Evolutionary conservation across 176 grass and related monocot genomes (phyloP).

Genomic region (Eleusine indica): DNA sequence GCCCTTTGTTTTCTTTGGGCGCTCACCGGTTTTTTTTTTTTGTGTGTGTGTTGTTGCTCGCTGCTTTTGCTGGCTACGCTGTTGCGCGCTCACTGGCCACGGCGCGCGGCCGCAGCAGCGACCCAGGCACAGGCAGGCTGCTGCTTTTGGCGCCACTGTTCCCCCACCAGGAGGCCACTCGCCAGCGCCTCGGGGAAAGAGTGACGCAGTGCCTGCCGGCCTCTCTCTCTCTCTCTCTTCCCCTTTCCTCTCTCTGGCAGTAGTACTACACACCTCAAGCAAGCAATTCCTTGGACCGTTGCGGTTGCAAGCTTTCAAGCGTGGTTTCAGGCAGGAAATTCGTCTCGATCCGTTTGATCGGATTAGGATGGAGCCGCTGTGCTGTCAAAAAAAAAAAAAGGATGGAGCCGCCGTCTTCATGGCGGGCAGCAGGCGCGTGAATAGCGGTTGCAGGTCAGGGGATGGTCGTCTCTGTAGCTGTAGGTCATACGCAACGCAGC

Average conservation of each 20-base stretch:
- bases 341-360: constrained; percentile 7
- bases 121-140: not conserved
- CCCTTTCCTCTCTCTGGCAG: not conserved
- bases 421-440: not conserved
- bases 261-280: not conserved
- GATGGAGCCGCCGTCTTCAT: not conserved
- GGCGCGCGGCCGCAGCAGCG: constrained; percentile 37
- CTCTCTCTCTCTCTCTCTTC: not conserved
- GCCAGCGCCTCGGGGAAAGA: constrained; percentile 47
- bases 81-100: constrained; percentile 41
- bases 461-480: constrained; percentile 7
- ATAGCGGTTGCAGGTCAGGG: not conserved
- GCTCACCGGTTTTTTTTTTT: not conserved
- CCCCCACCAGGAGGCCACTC: constrained; percentile 47
- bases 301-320: not conserved
- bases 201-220: not conserved
- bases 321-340: not conserved
- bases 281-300: not conserved
- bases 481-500: constrained; percentile 3
- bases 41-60: not conserved
- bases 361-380: not conserved
- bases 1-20: not conserved
- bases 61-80: not conserved
- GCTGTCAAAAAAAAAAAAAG: too few relatives aligned
- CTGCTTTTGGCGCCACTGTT: constrained; percentile 61